Base-by-base conservation (phyloP, 805 yeast species). In the Schwanniomyces pseudopolymorphus region DNA sequence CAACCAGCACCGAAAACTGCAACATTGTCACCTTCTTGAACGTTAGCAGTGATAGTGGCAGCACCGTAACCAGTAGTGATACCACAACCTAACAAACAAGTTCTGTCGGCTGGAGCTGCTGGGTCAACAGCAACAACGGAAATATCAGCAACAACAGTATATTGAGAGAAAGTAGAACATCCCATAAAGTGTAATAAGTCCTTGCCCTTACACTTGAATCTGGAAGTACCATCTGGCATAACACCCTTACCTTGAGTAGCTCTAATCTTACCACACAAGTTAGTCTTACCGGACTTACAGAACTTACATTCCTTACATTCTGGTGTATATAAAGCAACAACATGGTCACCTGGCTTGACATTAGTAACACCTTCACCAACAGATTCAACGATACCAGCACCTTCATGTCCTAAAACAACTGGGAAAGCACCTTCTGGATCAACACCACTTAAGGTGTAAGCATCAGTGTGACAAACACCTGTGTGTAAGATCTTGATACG, bases 11-110 rank as follows among this genome's bases (percentile, higher is more conserved):
- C 99, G 63, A 95, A 94, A 36, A 94, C 88, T 39, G 97, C 99
- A 52, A 94, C 90, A 50, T 86, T 88, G 64, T 92, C 97, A 57
- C 97, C 97, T 64, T 81, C 78, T 63, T 86, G 84, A 49, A 95
- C 92, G 58, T 88, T 78, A 49, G 97, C 98, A 43, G 96, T 89
- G 74, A 88, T 88, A 58, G 87, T 80, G 45, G 97, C 99, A 43
- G 98, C 96, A 69, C 99, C 99, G 65, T 88, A 88, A 54, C 99
- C 99, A 44, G 99, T 94, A 45, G 99, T 94, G 61, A 94, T 88
- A 77, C 99, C 99, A 70, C 99, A 94, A 43, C 99, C 99, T 59
- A 95, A 80, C 67, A 95, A 73, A 75, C 98, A 90, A 33, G 91
- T 87, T 63, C 85, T 82, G 63, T 89, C 96, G 66, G 84, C 77